Evolutionary conservation across 805 yeast genomes (phyloP).

Genomic region (Metschnikowia santaceciliae): DNA sequence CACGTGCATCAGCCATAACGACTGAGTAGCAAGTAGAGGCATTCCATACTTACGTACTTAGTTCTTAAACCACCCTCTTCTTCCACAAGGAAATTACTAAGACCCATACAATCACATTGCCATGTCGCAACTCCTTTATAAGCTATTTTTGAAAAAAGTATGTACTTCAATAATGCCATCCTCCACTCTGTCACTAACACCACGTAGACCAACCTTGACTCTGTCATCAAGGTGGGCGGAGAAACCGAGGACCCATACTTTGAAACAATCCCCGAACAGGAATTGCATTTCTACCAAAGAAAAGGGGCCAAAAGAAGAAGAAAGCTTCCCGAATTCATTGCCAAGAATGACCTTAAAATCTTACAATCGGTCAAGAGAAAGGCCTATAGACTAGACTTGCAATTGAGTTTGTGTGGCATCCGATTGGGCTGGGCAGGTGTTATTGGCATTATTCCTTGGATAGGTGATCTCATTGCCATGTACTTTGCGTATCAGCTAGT

Average conservation of each 20-base stretch:
- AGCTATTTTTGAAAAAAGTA: slow-evolving; percentile 36
- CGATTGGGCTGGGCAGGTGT: slow-evolving; percentile 42
- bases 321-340: slow-evolving; percentile 33
- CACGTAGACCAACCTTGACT: slow-evolving; percentile 25
- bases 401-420: slow-evolving; percentile 36
- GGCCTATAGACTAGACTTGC: slow-evolving; percentile 39
- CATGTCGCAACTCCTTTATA: slow-evolving; percentile 33
- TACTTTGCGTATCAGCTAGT: slow-evolving; percentile 30
- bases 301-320: slow-evolving; percentile 40
- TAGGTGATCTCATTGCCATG: slow-evolving; percentile 33
- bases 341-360: slow-evolving; percentile 29
- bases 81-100: neutral
- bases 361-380: slow-evolving; percentile 33
- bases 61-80: neutral
- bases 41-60: neutral
- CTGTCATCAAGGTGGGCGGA: slow-evolving; percentile 26
- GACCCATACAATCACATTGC: neutral
- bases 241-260: slow-evolving; percentile 35
- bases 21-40: slow-evolving; percentile 3
- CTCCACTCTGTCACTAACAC: slow-evolving; percentile 2
- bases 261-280: slow-evolving; percentile 38
- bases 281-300: slow-evolving; percentile 38
- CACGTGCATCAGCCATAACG: neutral
- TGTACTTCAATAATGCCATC: slow-evolving; percentile 13
- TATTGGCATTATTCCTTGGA: slow-evolving; percentile 40